Percentiles rank a stretch among this genome's conserved stretches.
Conservation (phyloP, 768 basidiomycete genomes). For the Lenzites betulinus region DNA sequence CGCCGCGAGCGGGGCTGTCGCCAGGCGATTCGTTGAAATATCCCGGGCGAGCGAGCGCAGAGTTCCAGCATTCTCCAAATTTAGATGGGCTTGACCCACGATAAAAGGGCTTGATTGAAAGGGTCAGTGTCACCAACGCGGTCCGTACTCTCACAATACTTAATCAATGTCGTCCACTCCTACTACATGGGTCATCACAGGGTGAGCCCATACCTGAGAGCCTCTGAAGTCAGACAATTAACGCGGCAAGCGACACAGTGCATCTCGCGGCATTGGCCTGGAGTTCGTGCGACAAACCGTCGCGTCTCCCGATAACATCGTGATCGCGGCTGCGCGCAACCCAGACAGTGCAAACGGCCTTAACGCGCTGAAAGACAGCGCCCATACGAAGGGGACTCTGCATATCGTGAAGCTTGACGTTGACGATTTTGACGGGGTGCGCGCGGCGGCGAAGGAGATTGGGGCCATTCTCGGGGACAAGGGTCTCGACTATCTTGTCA, state of each 20-base stretch:
- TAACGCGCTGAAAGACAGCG: slow-evolving; percentile 22
- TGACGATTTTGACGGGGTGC: slow-evolving; percentile 28
- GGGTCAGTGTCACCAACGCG: no score
- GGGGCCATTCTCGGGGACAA: slow-evolving; percentile 28
- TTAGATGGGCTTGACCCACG: no score
- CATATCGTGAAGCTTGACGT: slow-evolving; percentile 38
- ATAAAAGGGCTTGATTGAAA: no score
- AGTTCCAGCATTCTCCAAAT: no score
- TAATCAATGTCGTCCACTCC: background rate
- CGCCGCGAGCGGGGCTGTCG: no score
- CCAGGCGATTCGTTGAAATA: no score
- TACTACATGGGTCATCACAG: background rate
- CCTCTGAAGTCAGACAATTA: background rate
- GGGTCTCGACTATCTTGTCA: slow-evolving; percentile 42
- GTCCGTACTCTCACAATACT: no score
- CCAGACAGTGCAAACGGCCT: slow-evolving; percentile 27
- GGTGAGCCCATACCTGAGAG: background rate
- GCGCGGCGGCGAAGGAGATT: slow-evolving; percentile 24
- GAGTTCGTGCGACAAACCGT: slow-evolving; percentile 24
- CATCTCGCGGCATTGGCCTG: slow-evolving; percentile 34
- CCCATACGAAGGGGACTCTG: slow-evolving; percentile 27
- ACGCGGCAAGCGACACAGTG: slow-evolving; percentile 7
- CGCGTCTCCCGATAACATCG: slow-evolving; percentile 20
- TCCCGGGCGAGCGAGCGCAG: no score
- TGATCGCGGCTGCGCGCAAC: slow-evolving; percentile 34